These are phyloP conservation scores for Nymphaea colorata DNA, from an alignment of 164 flowering plant species.

Conservation along the genomic window DNA sequence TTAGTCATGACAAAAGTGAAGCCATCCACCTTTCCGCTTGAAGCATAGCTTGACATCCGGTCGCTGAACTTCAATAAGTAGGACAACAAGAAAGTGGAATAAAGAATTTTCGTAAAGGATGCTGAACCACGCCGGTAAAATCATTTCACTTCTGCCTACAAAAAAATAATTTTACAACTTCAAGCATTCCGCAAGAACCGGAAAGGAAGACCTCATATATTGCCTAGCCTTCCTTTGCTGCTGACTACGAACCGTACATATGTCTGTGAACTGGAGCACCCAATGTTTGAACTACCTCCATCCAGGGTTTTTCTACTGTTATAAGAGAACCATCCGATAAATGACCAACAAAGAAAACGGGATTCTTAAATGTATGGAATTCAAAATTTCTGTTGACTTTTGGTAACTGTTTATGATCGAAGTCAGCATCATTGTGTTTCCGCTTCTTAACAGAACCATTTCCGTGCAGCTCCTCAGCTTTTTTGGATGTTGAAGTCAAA, in stretches of 20 bases:
- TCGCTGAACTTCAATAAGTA: too few species aligned
- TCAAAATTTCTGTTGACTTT: conserved; percentile 48
- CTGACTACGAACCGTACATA: background rate
- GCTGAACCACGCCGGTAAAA: background rate
- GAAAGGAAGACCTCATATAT: background rate
- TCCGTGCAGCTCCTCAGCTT: conserved; percentile 5
- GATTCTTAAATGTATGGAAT: conserved; percentile 46
- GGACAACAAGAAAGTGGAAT: too few species aligned
- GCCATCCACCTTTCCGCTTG: too few species aligned
- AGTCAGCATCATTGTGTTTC: conserved; percentile 18
- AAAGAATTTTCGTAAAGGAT: background rate
- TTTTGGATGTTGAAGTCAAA: conserved; percentile 18
- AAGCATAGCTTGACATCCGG: too few species aligned
- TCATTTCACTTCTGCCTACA: background rate
- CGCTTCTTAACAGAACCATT: conserved; percentile 17
- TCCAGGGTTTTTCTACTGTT: conserved; percentile 92
- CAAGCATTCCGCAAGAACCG: background rate
- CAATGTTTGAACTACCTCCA: conserved; percentile 54
- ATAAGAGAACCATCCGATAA: conserved; percentile 52
- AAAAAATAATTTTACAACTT: background rate
- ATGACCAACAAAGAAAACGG: conserved; percentile 69
- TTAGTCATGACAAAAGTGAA: too few species aligned
- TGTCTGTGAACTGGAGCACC: conserved; percentile 19
- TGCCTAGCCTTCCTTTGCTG: background rate
- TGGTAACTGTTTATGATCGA: conserved; percentile 13